Conservation (phyloP, 139 green algal genomes). For the Spirogloea muscicola region DNA sequence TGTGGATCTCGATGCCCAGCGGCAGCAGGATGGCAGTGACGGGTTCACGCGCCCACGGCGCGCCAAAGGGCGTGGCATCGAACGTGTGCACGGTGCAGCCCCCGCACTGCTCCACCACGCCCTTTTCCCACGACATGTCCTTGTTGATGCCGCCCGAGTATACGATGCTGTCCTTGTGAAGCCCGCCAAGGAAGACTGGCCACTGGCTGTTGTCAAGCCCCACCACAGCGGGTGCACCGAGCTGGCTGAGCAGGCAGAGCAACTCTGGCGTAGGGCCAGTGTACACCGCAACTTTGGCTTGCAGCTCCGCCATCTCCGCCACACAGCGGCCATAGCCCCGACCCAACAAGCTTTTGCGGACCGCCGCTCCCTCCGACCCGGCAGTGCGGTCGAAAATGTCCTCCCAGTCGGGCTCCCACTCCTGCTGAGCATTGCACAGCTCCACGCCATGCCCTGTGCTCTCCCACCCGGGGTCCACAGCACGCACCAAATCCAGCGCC, state of each 20-base stretch:
- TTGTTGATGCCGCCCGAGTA: slow-evolving; percentile 7
- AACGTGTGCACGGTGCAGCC: slow-evolving; percentile 33
- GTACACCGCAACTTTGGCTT: slow-evolving; percentile 1
- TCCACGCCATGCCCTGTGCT: slow-evolving; percentile 12
- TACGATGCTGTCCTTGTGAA: no score
- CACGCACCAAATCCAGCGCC: slow-evolving; percentile 1
- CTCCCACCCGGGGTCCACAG: slow-evolving; percentile 14
- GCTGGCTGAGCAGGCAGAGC: slow-evolving; percentile 9
- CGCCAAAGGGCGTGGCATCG: slow-evolving; percentile 28
- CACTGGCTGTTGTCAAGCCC: no score
- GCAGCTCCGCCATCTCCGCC: slow-evolving; percentile 5
- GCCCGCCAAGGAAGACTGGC: no score
- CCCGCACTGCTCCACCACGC: no score
- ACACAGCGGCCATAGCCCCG: slow-evolving; percentile 19
- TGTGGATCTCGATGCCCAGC: no score
- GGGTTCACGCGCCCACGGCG: no score
- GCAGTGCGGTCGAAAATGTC: slow-evolving; percentile 20
- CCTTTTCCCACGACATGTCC: no score
- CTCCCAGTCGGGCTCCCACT: slow-evolving; percentile 34
- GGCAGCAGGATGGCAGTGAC: no score
- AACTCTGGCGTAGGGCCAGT: not conserved
- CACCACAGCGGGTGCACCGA: no score
- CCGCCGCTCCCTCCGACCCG: not conserved
- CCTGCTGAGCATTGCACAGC: slow-evolving; percentile 12
- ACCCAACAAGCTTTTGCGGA: slow-evolving; percentile 7